Evolutionary conservation across 2,329 filamentous ascomycete genomes (phyloP), one percentile per base, ranked within the genome.

Genomic region (Trichoderma breve): DNA sequence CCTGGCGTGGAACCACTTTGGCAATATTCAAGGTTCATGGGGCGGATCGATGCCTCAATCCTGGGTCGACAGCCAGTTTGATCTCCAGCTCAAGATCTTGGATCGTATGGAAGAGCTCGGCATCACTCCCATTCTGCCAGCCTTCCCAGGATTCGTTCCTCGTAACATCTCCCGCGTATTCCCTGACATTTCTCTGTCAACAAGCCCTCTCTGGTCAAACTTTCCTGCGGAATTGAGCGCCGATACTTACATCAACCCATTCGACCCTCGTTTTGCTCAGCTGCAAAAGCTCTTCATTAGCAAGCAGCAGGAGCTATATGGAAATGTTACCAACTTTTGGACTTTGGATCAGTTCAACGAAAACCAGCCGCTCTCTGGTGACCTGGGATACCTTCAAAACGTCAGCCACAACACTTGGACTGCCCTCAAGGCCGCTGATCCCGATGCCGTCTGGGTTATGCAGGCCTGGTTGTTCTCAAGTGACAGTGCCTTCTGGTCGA

Each of bases 341-440:
- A 85, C 85, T 0, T 79, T 87, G 3, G 85, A 87, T 73, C 85
- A 87, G 74, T 87, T 85, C 76, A 87, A 87, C 71, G 85, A 87
- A 75, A 86, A 86, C 71, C 77, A 83, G 57, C 85, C 85, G 0
- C 81, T 77, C 57, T 86, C 84, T 4, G 83, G 84, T 7, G 83
- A 86, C 64, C 72, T 81, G 1, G 79, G 77, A 34, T 86, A 86
- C 72, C 78, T 87, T 12, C 77, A 75, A 14, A 84, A 83, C 47
- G 78, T 86, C 68, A 71, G 69, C 28, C 63, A 76, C 24, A 81
- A 80, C 67, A 87, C 85, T 0, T 85, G 83, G 80, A 76, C 82
- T 57, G 83, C 82, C 60, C 80, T 88, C 39, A 87, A 87, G 73
- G 76, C 80, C 3, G 85, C 83, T 1, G 84, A 87, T 71, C 79